Conservation (phyloP, 345 rosid genomes). For the Zanthoxylum bungeanum region DNA sequence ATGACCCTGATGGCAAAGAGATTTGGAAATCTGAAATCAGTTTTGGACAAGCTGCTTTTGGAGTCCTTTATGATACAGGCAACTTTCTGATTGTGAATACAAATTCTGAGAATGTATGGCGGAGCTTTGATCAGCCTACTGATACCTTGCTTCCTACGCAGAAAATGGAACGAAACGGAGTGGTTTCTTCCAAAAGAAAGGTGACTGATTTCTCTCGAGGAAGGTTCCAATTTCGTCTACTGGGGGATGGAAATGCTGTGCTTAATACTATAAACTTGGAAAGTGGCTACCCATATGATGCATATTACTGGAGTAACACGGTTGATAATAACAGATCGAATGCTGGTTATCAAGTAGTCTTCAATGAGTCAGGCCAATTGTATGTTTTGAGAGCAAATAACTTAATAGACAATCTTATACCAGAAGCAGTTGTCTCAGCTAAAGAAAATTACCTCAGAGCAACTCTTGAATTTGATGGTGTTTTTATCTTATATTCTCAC, state of each 20-base stretch:
- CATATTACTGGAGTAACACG: conserved; percentile 21
- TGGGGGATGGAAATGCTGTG: conserved; percentile 24
- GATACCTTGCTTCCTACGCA: conserved; percentile 42
- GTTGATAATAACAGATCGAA: background rate
- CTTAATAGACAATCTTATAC: background rate
- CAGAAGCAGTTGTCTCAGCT: background rate
- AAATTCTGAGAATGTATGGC: conserved; percentile 18
- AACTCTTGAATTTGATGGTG: conserved; percentile 40
- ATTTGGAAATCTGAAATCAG: conserved; percentile 21
- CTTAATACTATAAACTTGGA: conserved; percentile 26
- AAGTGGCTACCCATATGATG: conserved; percentile 11
- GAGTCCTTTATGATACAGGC: conserved; percentile 25
- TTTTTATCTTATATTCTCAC: conserved; percentile 17
- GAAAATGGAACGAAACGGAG: background rate
- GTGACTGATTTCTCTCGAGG: conserved; percentile 34
- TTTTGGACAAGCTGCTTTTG: conserved; percentile 9
- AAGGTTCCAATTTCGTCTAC: conserved; percentile 32
- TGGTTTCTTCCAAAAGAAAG: conserved; percentile 23
- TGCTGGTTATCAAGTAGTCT: conserved; percentile 26
- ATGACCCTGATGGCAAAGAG: conserved; percentile 20
- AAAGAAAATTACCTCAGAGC: conserved; percentile 20
- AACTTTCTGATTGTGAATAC: conserved; percentile 21
- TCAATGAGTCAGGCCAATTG: conserved; percentile 25
- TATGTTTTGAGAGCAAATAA: conserved; percentile 21
- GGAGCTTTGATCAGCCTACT: conserved; percentile 29